Conservation (phyloP, 148 eudicot species). For the Euryodendron excelsum region DNA sequence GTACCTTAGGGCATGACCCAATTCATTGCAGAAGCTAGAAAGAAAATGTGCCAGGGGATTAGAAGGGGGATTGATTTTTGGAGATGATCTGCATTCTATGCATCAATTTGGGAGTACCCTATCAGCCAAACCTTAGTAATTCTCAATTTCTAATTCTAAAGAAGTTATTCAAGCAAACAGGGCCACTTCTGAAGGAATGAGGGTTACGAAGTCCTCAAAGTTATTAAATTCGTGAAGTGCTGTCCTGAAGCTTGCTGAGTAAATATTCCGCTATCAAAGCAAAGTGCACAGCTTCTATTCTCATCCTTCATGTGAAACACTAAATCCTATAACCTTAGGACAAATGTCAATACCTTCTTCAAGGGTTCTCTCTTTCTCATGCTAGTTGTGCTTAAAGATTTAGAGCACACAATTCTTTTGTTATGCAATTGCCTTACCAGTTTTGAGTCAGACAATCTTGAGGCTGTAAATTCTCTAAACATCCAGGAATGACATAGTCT, state of each 20-base stretch:
- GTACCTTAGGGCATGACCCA: background rate
- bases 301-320: background rate
- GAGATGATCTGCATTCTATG: background rate
- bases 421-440: background rate
- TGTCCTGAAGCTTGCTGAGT: background rate
- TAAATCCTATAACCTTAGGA: background rate
- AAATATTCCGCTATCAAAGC: background rate
- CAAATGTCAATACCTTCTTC: background rate
- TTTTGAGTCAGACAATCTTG: constrained; percentile 1
- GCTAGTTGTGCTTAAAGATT: background rate
- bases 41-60: background rate
- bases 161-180: background rate
- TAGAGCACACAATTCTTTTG: background rate
- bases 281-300: background rate
- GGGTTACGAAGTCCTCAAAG: background rate
- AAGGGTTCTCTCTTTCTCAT: background rate
- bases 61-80: background rate
- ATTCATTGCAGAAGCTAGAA: background rate
- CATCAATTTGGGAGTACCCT: background rate
- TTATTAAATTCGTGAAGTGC: background rate
- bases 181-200: background rate
- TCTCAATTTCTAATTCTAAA: background rate
- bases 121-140: background rate
- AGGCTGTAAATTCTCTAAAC: background rate
- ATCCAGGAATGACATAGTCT: background rate